Evolutionary conservation across 768 basidiomycete species (phyloP).

Genomic region (Pleurotus djamor): DNA sequence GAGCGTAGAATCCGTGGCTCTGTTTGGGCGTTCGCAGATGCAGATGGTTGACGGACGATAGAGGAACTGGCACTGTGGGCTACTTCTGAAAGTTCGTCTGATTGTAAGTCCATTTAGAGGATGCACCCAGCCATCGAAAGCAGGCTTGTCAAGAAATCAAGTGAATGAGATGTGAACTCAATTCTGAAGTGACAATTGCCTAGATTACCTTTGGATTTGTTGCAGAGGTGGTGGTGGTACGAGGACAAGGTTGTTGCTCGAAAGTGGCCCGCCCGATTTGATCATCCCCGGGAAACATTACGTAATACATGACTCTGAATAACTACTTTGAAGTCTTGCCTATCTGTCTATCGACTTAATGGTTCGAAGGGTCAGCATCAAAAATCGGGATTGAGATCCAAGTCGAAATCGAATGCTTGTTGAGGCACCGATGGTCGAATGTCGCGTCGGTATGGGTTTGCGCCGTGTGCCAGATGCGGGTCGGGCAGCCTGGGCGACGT

Average conservation of each 20-base stretch:
- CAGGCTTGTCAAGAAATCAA: slow-evolving; percentile 32
- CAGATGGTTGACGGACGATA: slow-evolving; percentile 36
- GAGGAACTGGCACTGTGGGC: slow-evolving; percentile 63
- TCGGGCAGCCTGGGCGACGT: slow-evolving; percentile 55
- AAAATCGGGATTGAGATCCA: slow-evolving; percentile 84
- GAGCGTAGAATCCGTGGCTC: slow-evolving; percentile 65
- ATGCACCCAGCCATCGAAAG: slow-evolving; percentile 86
- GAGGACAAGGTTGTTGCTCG: too few species aligned
- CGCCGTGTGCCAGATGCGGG: slow-evolving; percentile 46
- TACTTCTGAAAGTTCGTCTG: slow-evolving; percentile 68
- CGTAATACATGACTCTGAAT: neutral
- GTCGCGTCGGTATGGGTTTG: slow-evolving; percentile 74
- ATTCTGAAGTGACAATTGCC: neutral
- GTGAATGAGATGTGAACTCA: slow-evolving; percentile 37
- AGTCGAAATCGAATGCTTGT: slow-evolving; percentile 74
- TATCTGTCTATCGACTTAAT: too few species aligned
- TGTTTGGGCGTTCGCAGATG: slow-evolving; percentile 27
- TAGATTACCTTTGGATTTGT: slow-evolving; percentile 1
- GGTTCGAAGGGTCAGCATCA: too few species aligned
- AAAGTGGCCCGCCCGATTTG: neutral
- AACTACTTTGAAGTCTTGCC: too few species aligned
- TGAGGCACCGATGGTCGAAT: slow-evolving; percentile 52
- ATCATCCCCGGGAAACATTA: neutral
- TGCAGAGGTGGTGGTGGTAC: slow-evolving; percentile 4
- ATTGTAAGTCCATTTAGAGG: slow-evolving; percentile 92